Evolutionary conservation across 169 alveolate species (phyloP), one percentile per base, ranked within the genome.

Genomic region (Eimeria sp.): DNA sequence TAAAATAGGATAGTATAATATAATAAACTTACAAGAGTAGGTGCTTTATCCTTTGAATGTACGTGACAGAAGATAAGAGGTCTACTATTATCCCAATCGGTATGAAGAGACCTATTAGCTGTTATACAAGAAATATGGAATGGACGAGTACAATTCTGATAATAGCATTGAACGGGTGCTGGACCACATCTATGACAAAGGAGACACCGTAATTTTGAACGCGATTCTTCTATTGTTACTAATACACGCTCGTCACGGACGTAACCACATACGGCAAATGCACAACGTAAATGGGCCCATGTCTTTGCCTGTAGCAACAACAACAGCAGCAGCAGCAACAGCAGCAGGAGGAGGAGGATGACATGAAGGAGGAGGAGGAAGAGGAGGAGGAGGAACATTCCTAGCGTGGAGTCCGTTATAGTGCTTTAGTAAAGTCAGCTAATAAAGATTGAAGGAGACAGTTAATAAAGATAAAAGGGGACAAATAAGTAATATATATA

Each of bases 111-210:
- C 6, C 72, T 47, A 34, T 63, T 45, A 9, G 95, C 95, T 16
- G 95, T 89, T 43, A 75, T 86, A 86, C 95, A 89, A 73, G 82
- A 22, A 22, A 89, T 27, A 72, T 89, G 95, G 57, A 30, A 89
- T 25, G 95, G 54, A 7, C 95, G 70, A 27, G 54, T 14, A 30
- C 95, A 89, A 51, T 40, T 45, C 0, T 49, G 47, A 34, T 89
- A 86, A 57, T 65, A 84, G 88, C 95, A 89, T 25, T 54, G 86
- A n/a, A 61, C 75, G 22, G 95, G 95, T 34, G 95, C 95, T 10
- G 95, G 88, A 72, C 95, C 95, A 27, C 76, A 78, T 72, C 51
- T 72, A 86, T 70, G 95, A 72, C 95, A 89, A 57, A 89, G 45
- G 73, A 45, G 54, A 27, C 95, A 89, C 11, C 95, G 87, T 5